Base-by-base conservation (phyloP, 2,329 filamentous ascomycete species). In the Fusarium miscanthi region DNA sequence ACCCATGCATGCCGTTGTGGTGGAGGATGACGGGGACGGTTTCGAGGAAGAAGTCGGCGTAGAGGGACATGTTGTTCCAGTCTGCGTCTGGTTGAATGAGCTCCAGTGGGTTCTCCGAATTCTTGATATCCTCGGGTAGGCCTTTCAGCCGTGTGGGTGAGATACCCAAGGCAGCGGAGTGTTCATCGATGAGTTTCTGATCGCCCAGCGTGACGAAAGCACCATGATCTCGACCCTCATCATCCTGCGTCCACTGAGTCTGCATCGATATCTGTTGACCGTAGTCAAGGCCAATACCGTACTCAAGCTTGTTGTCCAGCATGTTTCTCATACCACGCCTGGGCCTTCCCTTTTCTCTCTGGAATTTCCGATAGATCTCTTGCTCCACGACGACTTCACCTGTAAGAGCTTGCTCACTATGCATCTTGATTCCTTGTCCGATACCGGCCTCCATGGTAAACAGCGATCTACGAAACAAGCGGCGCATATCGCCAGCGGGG, bases 401-500 rank as follows among this genome's bases (percentile, higher is more conserved):
- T 0, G 45, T 13, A 1, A 48, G 19, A 4, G 46, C 63, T 40
- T 68, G 65, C 0, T 67, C 63, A n/a, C 63, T 68, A 19, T 38
- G 14, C 8, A 67, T 7, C 13, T n/a, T 38, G 3, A 67, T 38
- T 0, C 30, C 63, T 1, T 25, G 2, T 5, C 41, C 63, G 2
- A 67, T 14, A 1, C 10, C 13, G 0, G n/a, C 11, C 3, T 67
- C 16, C 40, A 62, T 43, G 0, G 8, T 35, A 0, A 49, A 14
- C 27, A 48, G 8, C 2, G 54, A 21, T 10, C 65, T 42, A 12
- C 65, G 65, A 2, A 67, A 68, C 5, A 68, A 4, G 0, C 63
- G 31, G 1, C 65, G 60, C 65, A 68, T 54, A 7, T 68, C 65
- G 0, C 65, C 65, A 11, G 65, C 65, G 0, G 65, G 65, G 1